Evolutionary conservation across 2,329 filamentous ascomycete species (phyloP), one percentile per base, ranked within the genome.

Genomic region (Monosporascus sp.): DNA sequence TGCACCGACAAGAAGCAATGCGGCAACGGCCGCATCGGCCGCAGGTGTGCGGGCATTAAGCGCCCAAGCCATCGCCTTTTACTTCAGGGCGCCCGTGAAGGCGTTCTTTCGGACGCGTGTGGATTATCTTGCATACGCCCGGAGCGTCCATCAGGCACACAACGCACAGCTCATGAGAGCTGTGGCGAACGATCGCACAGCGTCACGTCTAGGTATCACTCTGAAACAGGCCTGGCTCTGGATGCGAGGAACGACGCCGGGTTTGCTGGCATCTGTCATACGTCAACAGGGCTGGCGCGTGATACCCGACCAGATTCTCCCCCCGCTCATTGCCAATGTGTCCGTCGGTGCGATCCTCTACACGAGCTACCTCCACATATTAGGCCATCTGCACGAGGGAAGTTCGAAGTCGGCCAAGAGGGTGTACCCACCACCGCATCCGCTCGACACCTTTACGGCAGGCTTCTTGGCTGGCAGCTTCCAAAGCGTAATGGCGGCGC

Each of bases 81-180:
- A 96, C 73, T 97, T 96, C 68, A 81, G 91, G 53, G 90, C 91
- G 0, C 92, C 92, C 1, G 88, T 91, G 51, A 96, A 96, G 72
- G 89, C 91, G 17, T 97, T 97, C 68, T 96, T 97, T 72, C 84
- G 90, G 56, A 92, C 89, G 1, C 78, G 92, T 54, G 91, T 97
- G 58, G 92, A 97, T 75, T 96, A 91, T 60, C 76, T 84, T 18
- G 80, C 80, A 2, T 84, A 82, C 56, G 81, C 80, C 3, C 74
- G 81, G 28, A 75, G 68, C 17, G 65, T 83, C 3, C 78, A 82
- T 56, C 70, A 79, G 58, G 72, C 76, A 37, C 75, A 77, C 54
- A 70, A 68, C 1, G 63, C 71, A 49, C 53, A 67, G 22, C 61
- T 77, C 44, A 61, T 69, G 45, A 66, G 66, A 54, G 71, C 70